Percentiles rank a stretch among this genome's conserved stretches.
Evolutionary conservation across 2,329 filamentous ascomycete genomes (phyloP).

Genomic region (Hirsutella thompsonii): DNA sequence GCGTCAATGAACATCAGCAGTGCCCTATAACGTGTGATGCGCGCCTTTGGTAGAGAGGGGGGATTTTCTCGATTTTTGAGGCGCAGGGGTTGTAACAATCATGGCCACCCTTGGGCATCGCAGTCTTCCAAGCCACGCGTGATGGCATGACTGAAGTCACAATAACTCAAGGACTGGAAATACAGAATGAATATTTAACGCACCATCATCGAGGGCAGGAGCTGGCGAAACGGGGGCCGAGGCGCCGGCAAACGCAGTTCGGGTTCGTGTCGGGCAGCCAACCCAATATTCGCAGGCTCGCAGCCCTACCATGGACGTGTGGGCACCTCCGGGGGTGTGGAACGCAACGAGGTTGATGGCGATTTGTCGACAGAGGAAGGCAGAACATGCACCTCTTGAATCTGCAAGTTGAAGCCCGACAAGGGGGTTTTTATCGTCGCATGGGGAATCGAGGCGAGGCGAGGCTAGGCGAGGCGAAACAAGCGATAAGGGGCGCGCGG

Average conservation of each 20-base stretch:
- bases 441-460: constrained; percentile 8
- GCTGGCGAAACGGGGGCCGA: constrained; percentile 22
- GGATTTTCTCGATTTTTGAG: no score
- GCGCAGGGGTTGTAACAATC: neutral
- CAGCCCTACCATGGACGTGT: constrained; percentile 16
- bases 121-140: neutral
- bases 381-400: constrained; percentile 19
- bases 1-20: neutral
- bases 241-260: constrained; percentile 16
- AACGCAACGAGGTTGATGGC: constrained; percentile 10
- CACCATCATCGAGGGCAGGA: constrained; percentile 35
- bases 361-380: constrained; percentile 10
- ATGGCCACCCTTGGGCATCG: neutral
- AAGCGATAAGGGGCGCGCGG: neutral
- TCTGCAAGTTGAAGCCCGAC: constrained; percentile 11
- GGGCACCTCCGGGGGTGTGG: constrained; percentile 12
- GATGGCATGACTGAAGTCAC: no score
- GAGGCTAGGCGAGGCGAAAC: neutral
- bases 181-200: constrained; percentile 19
- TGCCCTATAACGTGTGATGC: no score
- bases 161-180: no score
- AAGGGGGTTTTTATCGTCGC: constrained; percentile 16
- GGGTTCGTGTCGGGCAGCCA: constrained; percentile 12
- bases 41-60: neutral
- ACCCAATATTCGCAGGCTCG: constrained; percentile 10